Percentiles rank a stretch among this genome's conserved stretches.
Conservation (phyloP, 805 yeast genomes). For the Ogataea polymorpha region DNA sequence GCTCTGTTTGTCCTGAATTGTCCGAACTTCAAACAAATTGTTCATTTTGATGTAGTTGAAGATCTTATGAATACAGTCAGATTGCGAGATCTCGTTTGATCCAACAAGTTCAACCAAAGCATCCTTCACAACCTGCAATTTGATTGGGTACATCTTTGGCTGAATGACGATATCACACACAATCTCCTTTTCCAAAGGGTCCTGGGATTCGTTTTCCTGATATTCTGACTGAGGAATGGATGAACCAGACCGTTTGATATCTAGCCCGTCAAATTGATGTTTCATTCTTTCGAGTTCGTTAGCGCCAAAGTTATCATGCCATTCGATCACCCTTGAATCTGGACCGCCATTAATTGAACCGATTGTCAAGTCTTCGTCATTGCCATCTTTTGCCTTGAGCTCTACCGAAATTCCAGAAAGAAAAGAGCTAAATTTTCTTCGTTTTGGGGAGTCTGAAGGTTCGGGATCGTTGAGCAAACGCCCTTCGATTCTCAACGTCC, state of each 20-base stretch:
- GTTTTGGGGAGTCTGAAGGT: conserved; percentile 43
- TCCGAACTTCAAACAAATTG: conserved; percentile 34
- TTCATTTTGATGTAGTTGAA: conserved; percentile 37
- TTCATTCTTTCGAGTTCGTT: conserved; percentile 31
- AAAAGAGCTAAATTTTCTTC: conserved; percentile 72
- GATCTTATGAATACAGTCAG: conserved; percentile 57
- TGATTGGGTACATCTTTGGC: conserved; percentile 71
- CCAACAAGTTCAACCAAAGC: conserved; percentile 70
- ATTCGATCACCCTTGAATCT: conserved; percentile 61
- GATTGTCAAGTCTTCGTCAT: conserved; percentile 22
- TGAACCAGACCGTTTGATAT: conserved; percentile 74
- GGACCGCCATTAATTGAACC: conserved; percentile 29
- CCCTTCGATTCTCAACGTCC: conserved; percentile 92
- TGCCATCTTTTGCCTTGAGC: conserved; percentile 37
- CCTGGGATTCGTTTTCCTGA: conserved; percentile 24
- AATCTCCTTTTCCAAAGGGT: conserved; percentile 43
- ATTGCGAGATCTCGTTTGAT: conserved; percentile 74
- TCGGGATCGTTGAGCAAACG: conserved; percentile 52
- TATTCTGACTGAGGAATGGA: conserved; percentile 27
- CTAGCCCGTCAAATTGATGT: conserved; percentile 79
- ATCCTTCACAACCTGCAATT: conserved; percentile 60
- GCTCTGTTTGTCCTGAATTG: conserved; percentile 22
- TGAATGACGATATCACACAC: conserved; percentile 74
- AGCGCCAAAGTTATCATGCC: conserved; percentile 68
- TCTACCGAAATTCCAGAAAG: conserved; percentile 85